These are phyloP conservation scores for Triticum urartu DNA, from an alignment of 176 grass and related monocot species.

Conservation along the genomic window DNA sequence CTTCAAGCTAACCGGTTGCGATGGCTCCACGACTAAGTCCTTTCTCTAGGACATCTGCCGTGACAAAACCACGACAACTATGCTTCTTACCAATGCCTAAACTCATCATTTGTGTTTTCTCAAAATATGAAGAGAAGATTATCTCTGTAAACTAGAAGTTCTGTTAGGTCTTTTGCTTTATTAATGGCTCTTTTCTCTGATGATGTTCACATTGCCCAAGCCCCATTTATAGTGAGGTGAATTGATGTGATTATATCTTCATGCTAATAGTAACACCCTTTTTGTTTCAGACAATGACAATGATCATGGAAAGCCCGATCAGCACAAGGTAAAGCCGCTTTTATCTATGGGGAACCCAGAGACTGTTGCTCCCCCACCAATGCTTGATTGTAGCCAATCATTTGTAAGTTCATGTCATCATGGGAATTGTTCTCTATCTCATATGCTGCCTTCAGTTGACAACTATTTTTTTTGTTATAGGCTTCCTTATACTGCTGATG, in stretches of 20 bases:
- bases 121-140: not conserved
- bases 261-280: not conserved
- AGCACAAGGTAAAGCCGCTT: conserved; percentile 16
- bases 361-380: conserved; percentile 32
- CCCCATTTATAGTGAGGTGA: not conserved
- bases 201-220: not conserved
- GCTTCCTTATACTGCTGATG: conserved; percentile 53
- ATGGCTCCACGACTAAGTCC: no score
- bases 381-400: conserved; percentile 42
- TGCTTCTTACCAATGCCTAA: not conserved
- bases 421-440: conserved; percentile 15
- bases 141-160: not conserved
- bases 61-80: not conserved
- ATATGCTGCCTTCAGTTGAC: conserved; percentile 19
- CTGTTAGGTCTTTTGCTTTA: not conserved
- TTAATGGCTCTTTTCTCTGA: not conserved
- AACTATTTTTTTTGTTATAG: conserved; percentile 37
- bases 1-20: no score
- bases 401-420: conserved; percentile 51
- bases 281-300: conserved; percentile 50
- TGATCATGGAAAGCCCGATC: conserved; percentile 26
- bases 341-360: conserved; percentile 47
- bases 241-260: not conserved
- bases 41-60: no score
- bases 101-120: conserved; percentile 11